Base-by-base conservation (phyloP, 169 alveolate genomes). In the Cryptosporidium ryanae region DNA sequence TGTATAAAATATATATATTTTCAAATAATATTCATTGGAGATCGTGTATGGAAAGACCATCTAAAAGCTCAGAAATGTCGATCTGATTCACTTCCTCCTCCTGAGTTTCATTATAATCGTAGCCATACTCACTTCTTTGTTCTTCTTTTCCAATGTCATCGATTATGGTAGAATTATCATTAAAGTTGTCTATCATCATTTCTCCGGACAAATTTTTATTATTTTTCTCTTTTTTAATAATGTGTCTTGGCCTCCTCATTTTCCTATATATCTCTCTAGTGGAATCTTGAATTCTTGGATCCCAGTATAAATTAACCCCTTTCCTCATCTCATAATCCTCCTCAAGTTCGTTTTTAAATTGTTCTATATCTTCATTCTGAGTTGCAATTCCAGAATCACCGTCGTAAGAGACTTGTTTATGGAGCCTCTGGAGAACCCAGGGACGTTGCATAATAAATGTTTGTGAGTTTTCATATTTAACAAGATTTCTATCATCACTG, bases 281-380 rank as follows among this genome's bases (percentile, higher is more conserved):
- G n/a, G 76, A 12, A 12, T 59, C 71, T 8, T 76, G 68, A 27
- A 61, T 43, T 48, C 87, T 91, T 5, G 87, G 81, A 82, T 94
- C 93, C 90, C 94, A 94, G 82, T 92, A 96, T 29, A 96, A 65
- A 87, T 92, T 94, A 25, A 96, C 91, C 31, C 93, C 87, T 43
- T 84, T 90, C 84, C 97, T 89, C 71, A 96, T 82, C 50, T 94
- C 97, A 59, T 94, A 94, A 64, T 94, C 96, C 48, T 92, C 94
- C 82, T 94, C 98, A 32, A 96, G 90, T 70, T 96, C 98, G 59
- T 92, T 90, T 90, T 94, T 67, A 92, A 96, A 96, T 66, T 93
- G 95, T 46, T 96, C 97, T 54, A 91, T 91, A 64, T 94, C 96
- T 55, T 91, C 84, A 34, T 94, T 59, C 17, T 27, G 63, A 52